Percentiles rank a stretch among this genome's conserved stretches.
These are phyloP conservation scores for Fusarium coffeatum DNA, from an alignment of 2,329 filamentous ascomycete genomes.

Conservation along the genomic window DNA sequence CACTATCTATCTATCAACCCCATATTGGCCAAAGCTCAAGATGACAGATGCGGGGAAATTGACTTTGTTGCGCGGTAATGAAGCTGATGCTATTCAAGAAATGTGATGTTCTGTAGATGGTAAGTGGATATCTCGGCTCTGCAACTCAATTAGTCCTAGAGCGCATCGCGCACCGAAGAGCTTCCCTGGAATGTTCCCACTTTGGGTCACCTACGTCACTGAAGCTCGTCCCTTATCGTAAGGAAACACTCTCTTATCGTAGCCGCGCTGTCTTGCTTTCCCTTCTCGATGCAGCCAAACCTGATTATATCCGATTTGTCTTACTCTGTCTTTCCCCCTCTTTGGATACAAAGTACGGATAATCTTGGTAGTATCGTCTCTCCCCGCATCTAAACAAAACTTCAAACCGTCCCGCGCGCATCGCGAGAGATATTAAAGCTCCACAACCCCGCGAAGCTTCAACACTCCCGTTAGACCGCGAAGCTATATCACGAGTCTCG, in stretches of 20 bases:
- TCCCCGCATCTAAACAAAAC: background rate
- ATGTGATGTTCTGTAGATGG: background rate
- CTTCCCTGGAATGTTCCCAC: conserved; percentile 16
- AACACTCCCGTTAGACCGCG: background rate
- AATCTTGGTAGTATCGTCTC: background rate
- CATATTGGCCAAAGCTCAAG: conserved; percentile 26
- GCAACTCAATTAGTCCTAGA: conserved; percentile 7
- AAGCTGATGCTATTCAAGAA: conserved; percentile 15
- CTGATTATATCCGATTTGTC: conserved; percentile 17
- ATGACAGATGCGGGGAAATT: conserved; percentile 23
- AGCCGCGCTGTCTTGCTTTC: conserved; percentile 38
- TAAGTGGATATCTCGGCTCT: conserved; percentile 8
- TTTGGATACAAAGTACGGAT: background rate
- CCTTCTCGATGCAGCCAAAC: background rate
- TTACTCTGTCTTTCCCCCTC: conserved; percentile 5
- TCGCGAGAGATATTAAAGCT: conserved; percentile 2
- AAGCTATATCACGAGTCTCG: background rate
- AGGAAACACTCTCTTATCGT: conserved; percentile 38
- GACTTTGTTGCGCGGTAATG: conserved; percentile 24
- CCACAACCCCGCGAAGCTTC: background rate
- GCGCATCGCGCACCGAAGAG: conserved; percentile 36
- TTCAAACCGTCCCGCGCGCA: conserved; percentile 5
- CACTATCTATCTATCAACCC: conserved; percentile 1
- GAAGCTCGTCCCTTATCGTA: conserved; percentile 43
- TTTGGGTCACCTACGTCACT: conserved; percentile 39